phyloP scores from a whole-genome alignment of 495 filamentous ascomycete genomes.

The Neurospora cerealis region DNA sequence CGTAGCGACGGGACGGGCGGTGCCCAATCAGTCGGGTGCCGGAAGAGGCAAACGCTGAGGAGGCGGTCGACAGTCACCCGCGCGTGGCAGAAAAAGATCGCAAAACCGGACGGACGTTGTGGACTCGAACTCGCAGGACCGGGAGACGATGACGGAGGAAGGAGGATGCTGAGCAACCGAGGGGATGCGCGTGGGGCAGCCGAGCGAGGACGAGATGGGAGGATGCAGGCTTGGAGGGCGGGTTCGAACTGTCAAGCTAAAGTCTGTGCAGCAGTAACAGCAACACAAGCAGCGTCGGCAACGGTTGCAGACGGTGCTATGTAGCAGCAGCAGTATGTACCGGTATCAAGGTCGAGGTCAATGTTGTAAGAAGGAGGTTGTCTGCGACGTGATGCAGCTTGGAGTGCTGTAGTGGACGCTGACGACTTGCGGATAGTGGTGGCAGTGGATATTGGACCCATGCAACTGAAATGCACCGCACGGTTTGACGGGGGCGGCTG shows the following conservation, averaged over 20 bases:
- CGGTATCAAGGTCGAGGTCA: not conserved
- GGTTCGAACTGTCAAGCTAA: not conserved
- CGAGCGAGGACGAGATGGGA: not conserved
- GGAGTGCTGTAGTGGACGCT: not conserved
- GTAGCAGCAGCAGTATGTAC: not conserved
- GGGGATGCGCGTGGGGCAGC: not conserved
- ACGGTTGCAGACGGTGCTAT: not conserved
- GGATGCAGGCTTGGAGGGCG: not conserved
- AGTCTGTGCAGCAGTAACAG: not conserved
- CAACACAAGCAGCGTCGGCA: not conserved
- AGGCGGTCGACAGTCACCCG: not conserved
- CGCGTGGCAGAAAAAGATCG: not conserved
- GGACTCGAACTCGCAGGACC: not conserved
- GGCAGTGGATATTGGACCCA: not conserved
- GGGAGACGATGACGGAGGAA: not conserved
- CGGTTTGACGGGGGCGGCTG: not conserved
- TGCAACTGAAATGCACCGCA: not conserved
- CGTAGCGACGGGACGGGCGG: not conserved
- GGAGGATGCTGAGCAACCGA: not conserved
- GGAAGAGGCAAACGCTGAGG: not conserved
- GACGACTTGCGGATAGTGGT: not conserved
- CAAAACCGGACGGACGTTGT: not conserved
- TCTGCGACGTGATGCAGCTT: slow-evolving; percentile 13
- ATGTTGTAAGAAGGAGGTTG: not conserved
- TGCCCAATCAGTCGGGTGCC: not conserved